Conservation (phyloP, 2,329 filamentous ascomycete species). For the Verticillium isaacii region DNA sequence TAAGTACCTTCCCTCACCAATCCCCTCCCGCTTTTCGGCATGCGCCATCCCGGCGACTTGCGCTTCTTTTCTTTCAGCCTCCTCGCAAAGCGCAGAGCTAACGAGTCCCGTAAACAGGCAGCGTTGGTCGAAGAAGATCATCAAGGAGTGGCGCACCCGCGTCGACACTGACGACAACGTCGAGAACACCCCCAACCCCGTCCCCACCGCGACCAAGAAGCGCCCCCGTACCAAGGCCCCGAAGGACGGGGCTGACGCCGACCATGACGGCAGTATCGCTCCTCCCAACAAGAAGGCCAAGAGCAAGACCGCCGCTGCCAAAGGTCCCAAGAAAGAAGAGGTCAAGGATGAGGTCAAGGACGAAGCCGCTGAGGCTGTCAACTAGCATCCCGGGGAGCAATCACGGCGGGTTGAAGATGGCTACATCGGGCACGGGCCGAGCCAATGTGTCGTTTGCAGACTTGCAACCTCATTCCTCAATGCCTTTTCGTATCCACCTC, state of each 20-base stretch:
- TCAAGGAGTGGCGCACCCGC: slow-evolving; percentile 24
- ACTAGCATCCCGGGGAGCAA: neutral
- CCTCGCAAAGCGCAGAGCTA: neutral
- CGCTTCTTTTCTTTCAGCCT: no score
- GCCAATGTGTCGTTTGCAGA: no score
- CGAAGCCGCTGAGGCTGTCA: neutral
- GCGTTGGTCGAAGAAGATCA: slow-evolving; percentile 32
- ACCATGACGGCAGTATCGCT: neutral
- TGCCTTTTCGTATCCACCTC: no score
- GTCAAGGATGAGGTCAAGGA: neutral
- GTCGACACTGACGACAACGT: slow-evolving; percentile 1
- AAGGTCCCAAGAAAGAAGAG: neutral
- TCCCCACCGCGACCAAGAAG: neutral
- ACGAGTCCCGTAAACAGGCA: slow-evolving; percentile 20
- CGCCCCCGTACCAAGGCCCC: neutral
- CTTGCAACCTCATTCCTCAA: no score
- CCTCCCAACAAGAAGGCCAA: neutral
- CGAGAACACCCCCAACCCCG: neutral
- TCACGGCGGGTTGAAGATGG: no score
- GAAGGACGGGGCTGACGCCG: neutral
- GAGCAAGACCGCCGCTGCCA: neutral
- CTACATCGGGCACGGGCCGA: no score
- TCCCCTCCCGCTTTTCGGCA: neutral
- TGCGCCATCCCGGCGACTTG: no score
- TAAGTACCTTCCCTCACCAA: slow-evolving; percentile 15